Base-by-base conservation (phyloP, 2,329 filamentous ascomycete species). In the Pyrenophora seminiperda region DNA sequence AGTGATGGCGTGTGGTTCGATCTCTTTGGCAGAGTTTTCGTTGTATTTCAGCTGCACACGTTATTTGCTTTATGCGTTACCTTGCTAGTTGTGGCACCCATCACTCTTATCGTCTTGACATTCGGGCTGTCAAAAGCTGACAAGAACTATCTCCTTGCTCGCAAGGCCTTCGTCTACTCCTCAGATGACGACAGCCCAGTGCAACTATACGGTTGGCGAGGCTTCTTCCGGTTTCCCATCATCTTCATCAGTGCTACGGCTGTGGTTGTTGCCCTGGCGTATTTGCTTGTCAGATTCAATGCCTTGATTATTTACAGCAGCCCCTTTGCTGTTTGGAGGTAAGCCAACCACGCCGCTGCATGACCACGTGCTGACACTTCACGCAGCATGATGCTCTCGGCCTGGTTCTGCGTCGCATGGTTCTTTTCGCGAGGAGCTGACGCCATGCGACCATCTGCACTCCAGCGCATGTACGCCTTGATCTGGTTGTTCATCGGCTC, bases 231-330 rank as follows among this genome's bases (percentile, higher is more conserved):
- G 27, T 94, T 91, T 59, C 91, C 92, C 0, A 76, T 96, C 41
- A 84, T 91, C 1, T 79, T 96, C 32, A 66, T 81, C 15, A 79
- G 90, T 27, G 82, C 92, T 0, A 83, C 82, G 1, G 85, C 80
- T 0, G 76, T 88, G n/a, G 84, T 88, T 0, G 72, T 95, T 18
- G 89, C 84, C 0, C 79, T 90, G 14, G 88, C 89, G 1, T 89
- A 89, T 60, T 74, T 97, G 42, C 65, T 96, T 33, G 83, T 83
- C 30, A 95, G 94, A 72, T 76, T 93, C 67, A 97, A 97, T 67
- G 91, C 93, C 1, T 83, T 90, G 63, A 91, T 97, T 62, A 79
- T 94, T n/a, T 94, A 97, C 75, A 92, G 90, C 74, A 95, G 89
- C 63, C 82, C 86, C 39, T 97, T 94, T 70, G 81, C 89, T 4